Conservation (phyloP, 2,329 filamentous ascomycete species). For the Rutstroemia sydowiana region DNA sequence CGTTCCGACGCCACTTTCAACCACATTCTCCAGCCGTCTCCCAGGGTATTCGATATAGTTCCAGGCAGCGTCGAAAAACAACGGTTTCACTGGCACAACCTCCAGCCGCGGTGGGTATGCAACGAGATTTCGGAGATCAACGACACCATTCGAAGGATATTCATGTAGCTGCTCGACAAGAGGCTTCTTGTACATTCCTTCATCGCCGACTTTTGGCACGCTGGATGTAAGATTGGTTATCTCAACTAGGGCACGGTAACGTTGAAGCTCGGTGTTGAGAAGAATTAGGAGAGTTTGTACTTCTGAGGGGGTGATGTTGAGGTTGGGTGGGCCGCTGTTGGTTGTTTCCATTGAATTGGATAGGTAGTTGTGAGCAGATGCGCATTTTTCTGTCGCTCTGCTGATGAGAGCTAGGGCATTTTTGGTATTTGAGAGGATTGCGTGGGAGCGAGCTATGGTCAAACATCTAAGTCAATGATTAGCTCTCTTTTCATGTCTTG, state of each 20-base stretch:
- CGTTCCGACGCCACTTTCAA: slow-evolving; percentile 18
- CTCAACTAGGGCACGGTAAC: slow-evolving; percentile 79
- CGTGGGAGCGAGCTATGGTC: slow-evolving; percentile 78
- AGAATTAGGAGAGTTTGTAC: slow-evolving; percentile 51
- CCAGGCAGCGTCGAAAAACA: slow-evolving; percentile 95
- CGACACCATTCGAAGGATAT: slow-evolving; percentile 56
- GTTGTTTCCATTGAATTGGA: slow-evolving; percentile 33
- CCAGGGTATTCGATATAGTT: slow-evolving; percentile 93
- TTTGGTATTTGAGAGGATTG: slow-evolving; percentile 60
- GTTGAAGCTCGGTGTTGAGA: slow-evolving; percentile 66
- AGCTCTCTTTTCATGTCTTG: background rate
- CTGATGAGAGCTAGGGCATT: slow-evolving; percentile 83
- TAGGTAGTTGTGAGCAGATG: slow-evolving; percentile 42
- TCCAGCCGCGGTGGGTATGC: slow-evolving; percentile 79
- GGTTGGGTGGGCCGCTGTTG: slow-evolving; percentile 48
- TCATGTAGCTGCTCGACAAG: slow-evolving; percentile 68
- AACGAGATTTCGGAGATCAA: slow-evolving; percentile 75
- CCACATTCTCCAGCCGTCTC: slow-evolving; percentile 35
- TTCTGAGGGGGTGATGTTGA: slow-evolving; percentile 57
- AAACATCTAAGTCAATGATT: slow-evolving; percentile 52
- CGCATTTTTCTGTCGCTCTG: slow-evolving; percentile 58
- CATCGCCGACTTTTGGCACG: slow-evolving; percentile 28
- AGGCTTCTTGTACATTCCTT: slow-evolving; percentile 39
- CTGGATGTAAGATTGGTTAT: slow-evolving; percentile 53
- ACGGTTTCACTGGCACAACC: slow-evolving; percentile 81